phyloP scores from a whole-genome alignment of 345 rosid genomes.

The Alliaria petiolata region DNA sequence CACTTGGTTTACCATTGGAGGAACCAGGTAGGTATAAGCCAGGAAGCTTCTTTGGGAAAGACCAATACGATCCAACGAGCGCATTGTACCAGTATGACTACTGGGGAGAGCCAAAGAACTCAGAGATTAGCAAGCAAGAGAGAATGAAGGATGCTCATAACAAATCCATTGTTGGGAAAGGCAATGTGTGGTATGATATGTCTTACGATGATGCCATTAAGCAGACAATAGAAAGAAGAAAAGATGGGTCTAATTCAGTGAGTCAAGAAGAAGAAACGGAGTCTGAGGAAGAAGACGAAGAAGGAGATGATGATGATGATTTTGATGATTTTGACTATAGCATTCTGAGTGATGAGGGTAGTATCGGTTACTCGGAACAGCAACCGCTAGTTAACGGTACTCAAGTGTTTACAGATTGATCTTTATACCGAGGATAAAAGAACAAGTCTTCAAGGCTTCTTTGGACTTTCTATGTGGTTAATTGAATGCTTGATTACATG shows the following conservation, averaged over 20 bases:
- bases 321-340: conserved; percentile 68
- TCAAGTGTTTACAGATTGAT: conserved; percentile 48
- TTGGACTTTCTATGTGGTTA: neutral
- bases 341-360: conserved; percentile 49
- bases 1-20: conserved; percentile 85
- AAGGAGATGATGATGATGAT: conserved; percentile 48
- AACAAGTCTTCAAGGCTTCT: neutral
- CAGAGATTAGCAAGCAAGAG: conserved; percentile 75
- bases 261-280: conserved; percentile 37
- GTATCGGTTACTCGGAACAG: conserved; percentile 41
- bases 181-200: conserved; percentile 77
- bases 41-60: conserved; percentile 77
- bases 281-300: conserved; percentile 29
- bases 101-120: conserved; percentile 94
- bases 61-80: conserved; percentile 80
- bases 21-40: conserved; percentile 91
- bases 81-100: conserved; percentile 79
- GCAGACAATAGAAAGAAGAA: conserved; percentile 56
- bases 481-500: neutral
- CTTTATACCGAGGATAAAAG: conserved; percentile 38
- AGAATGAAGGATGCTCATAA: conserved; percentile 74
- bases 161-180: conserved; percentile 83
- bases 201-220: conserved; percentile 71
- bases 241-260: conserved; percentile 37
- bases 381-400: conserved; percentile 84